Base-by-base conservation (phyloP, 1,284 basidiomycete species). In the Meira nashicola region DNA sequence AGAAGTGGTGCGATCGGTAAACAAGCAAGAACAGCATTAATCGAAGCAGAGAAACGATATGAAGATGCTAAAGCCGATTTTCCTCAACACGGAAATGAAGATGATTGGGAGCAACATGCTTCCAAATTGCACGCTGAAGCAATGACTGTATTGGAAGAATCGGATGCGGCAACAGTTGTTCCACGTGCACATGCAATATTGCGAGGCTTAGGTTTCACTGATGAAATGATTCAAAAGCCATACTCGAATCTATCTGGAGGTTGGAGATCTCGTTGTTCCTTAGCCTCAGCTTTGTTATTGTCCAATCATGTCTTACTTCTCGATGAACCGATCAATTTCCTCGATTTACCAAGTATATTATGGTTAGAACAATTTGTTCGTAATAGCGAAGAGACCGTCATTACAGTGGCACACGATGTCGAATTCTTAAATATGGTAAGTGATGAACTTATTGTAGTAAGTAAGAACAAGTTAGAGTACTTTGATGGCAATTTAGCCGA, bases 361-460 rank as follows among this genome's bases (percentile, higher is more conserved):
- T 82, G 80, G 77, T 80, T 83, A 2, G 83, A 88, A 69, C 77
- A 81, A 1, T 85, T 86, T 67, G 81, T 89, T 21, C 67, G 53
- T 0, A 62, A 80, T 1, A 75, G 66, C 33, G 57, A 57, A 33
- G 81, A 82, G 2, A 86, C 86, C 0, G 79, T 89, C 10, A 82
- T 89, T 28, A 79, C 82, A 56, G 80, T 86, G 23, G 85, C 87
- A 0, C 88, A 89, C 74, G 88, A 89, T 70, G 84, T 85, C 50
- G 83, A 83, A 33, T 89, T 90, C 70, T 79, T 87, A 19, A 84
- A 88, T 67, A 79, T 81, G 21, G 82, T 88, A 46, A 83, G 84
- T 0, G 83, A 87, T n/a, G 86, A 88, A 70, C 84, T 85, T 0
- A 84, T 89, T 57, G 81, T 86, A 17, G 81, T 89, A 40, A 83